A percentile compares a stretch with the other conserved stretches of the same genome.
Conservation (phyloP, 768 basidiomycete species). For the Termitomyces eurrhizus region DNA sequence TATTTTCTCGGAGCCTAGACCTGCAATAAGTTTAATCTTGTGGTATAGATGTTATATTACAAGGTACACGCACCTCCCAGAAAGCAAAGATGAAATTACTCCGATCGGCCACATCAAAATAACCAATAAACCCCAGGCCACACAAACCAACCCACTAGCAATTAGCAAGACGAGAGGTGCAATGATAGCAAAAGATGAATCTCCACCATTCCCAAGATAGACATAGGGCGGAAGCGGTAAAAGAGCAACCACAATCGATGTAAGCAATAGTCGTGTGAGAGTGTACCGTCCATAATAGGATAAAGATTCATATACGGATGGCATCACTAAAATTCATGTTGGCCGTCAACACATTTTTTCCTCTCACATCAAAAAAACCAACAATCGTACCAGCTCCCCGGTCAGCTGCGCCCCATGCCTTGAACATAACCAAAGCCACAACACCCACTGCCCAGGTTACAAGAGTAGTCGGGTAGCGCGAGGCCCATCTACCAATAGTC, state of each 20-base stretch:
- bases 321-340: constrained; percentile 32
- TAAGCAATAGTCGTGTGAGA: constrained; percentile 39
- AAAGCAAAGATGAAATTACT: constrained; percentile 25
- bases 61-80: constrained; percentile 30
- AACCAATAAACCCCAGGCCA: constrained; percentile 53
- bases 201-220: constrained; percentile 59
- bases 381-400: constrained; percentile 20
- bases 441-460: constrained; percentile 74
- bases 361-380: not conserved
- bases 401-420: constrained; percentile 42
- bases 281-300: constrained; percentile 32
- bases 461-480: constrained; percentile 71
- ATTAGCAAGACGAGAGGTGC: constrained; percentile 55
- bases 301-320: constrained; percentile 49
- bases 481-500: constrained; percentile 65
- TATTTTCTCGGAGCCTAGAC: constrained; percentile 25
- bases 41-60: not conserved
- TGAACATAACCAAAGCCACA: constrained; percentile 53
- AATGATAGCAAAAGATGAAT: constrained; percentile 43
- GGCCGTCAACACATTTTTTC: not conserved
- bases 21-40: not conserved
- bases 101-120: constrained; percentile 45
- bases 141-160: constrained; percentile 59
- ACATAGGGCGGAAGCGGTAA: constrained; percentile 53
- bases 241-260: constrained; percentile 43